Conservation (phyloP, 192 early-diverging fungal species). For the Backusella tarrabulga region DNA sequence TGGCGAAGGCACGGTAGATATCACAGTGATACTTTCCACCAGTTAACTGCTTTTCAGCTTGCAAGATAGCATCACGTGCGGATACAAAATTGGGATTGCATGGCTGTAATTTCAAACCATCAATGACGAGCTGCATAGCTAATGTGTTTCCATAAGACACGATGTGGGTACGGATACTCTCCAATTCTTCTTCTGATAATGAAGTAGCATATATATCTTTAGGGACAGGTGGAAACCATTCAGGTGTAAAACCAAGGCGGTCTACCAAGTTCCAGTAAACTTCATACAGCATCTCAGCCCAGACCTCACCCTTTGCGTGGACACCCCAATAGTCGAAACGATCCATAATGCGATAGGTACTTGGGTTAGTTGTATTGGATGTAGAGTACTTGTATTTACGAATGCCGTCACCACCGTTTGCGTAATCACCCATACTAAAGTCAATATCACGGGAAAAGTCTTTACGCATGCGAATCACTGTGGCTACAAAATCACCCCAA, state of each 20-base stretch:
- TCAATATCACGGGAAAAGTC: constrained; percentile 54
- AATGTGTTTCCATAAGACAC: constrained; percentile 66
- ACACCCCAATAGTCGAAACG: constrained; percentile 89
- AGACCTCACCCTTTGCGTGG: constrained; percentile 89
- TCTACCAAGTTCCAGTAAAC: constrained; percentile 73
- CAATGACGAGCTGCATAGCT: constrained; percentile 66
- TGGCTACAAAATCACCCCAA: constrained; percentile 93
- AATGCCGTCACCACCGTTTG: constrained; percentile 86
- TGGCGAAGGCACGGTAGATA: constrained; percentile 81
- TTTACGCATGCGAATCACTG: constrained; percentile 66
- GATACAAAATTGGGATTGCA: constrained; percentile 72
- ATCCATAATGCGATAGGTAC: constrained; percentile 74
- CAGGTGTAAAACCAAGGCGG: constrained; percentile 50
- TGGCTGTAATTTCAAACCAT: constrained; percentile 77
- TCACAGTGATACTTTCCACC: constrained; percentile 67
- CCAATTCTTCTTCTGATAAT: constrained; percentile 15
- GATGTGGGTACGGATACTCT: constrained; percentile 34
- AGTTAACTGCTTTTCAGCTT: constrained; percentile 63
- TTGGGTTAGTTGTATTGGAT: constrained; percentile 69
- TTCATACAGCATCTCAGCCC: constrained; percentile 93
- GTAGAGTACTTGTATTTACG: constrained; percentile 86
- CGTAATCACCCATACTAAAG: constrained; percentile 81
- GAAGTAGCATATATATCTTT: not conserved
- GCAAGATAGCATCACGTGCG: constrained; percentile 72
- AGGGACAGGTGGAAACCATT: constrained; percentile 54